Conservation (phyloP, 495 filamentous ascomycete genomes). For the Aspergillus coremiiformis region DNA sequence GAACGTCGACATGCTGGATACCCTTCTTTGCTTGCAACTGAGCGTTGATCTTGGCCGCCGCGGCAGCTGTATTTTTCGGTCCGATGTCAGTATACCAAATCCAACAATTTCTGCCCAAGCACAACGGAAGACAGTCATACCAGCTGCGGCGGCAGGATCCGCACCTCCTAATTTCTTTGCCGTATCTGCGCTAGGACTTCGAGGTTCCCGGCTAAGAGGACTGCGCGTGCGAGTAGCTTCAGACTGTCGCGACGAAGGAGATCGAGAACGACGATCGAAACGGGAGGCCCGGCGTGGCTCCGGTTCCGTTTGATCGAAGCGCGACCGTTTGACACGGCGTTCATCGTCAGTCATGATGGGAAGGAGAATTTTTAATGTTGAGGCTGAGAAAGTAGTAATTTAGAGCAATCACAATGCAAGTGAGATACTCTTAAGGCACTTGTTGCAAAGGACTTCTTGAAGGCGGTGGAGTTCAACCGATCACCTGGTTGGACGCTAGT, state of each 20-base stretch:
- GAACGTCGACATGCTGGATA: conserved; percentile 89
- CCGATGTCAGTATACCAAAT: conserved; percentile 3
- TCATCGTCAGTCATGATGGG: conserved; percentile 69
- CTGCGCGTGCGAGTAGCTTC: conserved; percentile 70
- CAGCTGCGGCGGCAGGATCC: conserved; percentile 82
- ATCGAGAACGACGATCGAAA: conserved; percentile 82
- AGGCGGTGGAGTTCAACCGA: conserved; percentile 13
- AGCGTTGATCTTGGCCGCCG: conserved; percentile 90
- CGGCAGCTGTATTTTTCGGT: conserved; percentile 55
- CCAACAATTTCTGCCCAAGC: not conserved
- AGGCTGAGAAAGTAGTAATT: not conserved
- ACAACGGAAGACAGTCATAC: conserved; percentile 36
- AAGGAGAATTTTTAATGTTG: not conserved
- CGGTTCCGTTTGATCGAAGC: conserved; percentile 83
- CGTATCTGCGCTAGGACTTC: conserved; percentile 42
- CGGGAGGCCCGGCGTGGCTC: conserved; percentile 63
- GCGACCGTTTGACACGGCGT: conserved; percentile 73
- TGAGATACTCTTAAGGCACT: conserved; percentile 5
- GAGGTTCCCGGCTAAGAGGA: conserved; percentile 54
- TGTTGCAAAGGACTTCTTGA: conserved; percentile 20
- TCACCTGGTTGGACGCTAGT: conserved; percentile 9
- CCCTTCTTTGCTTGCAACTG: conserved; percentile 87
- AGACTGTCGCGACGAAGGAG: conserved; percentile 57
- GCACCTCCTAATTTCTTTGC: conserved; percentile 36
- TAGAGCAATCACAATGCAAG: conserved; percentile 2